phyloP scores from a whole-genome alignment of 371 early-diverging fungal genomes.

The Rhizopus sp. region DNA sequence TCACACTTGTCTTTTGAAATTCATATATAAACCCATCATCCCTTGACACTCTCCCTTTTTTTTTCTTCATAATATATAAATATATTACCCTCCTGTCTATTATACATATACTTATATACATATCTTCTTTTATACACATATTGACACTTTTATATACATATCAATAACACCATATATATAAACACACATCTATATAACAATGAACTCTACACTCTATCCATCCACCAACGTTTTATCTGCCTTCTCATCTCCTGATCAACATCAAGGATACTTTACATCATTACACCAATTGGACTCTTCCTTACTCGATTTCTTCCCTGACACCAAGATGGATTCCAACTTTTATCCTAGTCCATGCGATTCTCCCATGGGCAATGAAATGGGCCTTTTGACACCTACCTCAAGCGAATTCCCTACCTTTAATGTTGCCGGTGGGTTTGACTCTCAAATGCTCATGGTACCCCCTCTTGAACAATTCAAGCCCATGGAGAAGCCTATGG shows the following conservation, averaged over 20 bases:
- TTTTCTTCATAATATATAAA: not conserved
- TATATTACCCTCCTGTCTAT: not conserved
- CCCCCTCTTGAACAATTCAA: constrained; percentile 27
- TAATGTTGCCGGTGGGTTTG: not conserved
- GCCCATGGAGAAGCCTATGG: constrained; percentile 1
- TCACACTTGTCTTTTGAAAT: constrained; percentile 1
- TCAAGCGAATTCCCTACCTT: not conserved
- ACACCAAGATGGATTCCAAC: constrained; percentile 7
- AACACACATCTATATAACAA: not conserved
- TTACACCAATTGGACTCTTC: constrained; percentile 15
- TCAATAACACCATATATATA: too few species aligned
- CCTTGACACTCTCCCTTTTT: constrained; percentile 2
- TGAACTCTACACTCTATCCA: not conserved
- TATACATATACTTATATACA: too few species aligned
- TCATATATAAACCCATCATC: constrained; percentile 17
- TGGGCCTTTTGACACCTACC: constrained; percentile 4
- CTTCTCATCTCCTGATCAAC: constrained; percentile 18
- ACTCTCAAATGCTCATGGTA: constrained; percentile 17
- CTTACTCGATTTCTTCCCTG: constrained; percentile 5
- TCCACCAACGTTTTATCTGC: not conserved
- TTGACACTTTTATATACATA: too few species aligned
- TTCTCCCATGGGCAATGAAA: constrained; percentile 12
- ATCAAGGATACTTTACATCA: constrained; percentile 24
- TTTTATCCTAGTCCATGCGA: constrained; percentile 27
- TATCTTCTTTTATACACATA: too few species aligned